phyloP scores from a whole-genome alignment of 495 filamentous ascomycete genomes.

The Xylaria longipes region DNA sequence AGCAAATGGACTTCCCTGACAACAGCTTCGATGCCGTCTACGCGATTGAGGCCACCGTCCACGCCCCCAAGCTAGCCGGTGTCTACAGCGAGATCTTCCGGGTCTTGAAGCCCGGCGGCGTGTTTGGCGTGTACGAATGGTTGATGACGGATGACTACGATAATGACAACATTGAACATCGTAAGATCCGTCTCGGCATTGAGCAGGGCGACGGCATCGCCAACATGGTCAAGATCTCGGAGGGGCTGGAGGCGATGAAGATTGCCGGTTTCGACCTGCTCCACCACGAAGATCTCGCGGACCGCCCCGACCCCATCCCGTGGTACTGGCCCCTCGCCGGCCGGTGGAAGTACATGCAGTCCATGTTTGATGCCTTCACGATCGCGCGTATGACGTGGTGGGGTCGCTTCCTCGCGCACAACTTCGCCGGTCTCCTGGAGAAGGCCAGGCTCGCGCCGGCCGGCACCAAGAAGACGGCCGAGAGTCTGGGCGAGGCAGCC shows the following conservation, averaged over 20 bases:
- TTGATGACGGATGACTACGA: conserved; percentile 98
- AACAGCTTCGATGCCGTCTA: conserved; percentile 95
- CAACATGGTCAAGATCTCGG: conserved; percentile 94
- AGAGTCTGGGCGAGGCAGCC: conserved; percentile 80
- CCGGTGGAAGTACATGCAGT: conserved; percentile 78
- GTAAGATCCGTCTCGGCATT: conserved; percentile 90
- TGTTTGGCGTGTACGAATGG: conserved; percentile 99
- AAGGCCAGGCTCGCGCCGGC: conserved; percentile 73
- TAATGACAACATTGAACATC: conserved; percentile 85
- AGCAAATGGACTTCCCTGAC: conserved; percentile 96
- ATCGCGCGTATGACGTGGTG: conserved; percentile 90
- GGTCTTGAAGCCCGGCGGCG: conserved; percentile 93
- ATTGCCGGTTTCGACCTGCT: conserved; percentile 86
- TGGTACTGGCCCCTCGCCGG: conserved; percentile 97
- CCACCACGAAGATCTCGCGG: conserved; percentile 89
- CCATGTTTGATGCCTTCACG: conserved; percentile 79
- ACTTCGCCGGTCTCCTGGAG: conserved; percentile 81
- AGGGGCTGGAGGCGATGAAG: conserved; percentile 85
- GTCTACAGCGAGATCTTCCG: conserved; percentile 95
- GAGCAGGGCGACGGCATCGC: conserved; percentile 97
- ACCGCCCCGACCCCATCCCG: conserved; percentile 75
- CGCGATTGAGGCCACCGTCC: conserved; percentile 96
- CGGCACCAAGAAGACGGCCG: conserved; percentile 95
- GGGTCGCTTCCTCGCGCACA: conserved; percentile 77
- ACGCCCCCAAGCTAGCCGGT: conserved; percentile 92